phyloP scores from a whole-genome alignment of 1,284 basidiomycete genomes.

The Pseudozyma hubeiensis region DNA sequence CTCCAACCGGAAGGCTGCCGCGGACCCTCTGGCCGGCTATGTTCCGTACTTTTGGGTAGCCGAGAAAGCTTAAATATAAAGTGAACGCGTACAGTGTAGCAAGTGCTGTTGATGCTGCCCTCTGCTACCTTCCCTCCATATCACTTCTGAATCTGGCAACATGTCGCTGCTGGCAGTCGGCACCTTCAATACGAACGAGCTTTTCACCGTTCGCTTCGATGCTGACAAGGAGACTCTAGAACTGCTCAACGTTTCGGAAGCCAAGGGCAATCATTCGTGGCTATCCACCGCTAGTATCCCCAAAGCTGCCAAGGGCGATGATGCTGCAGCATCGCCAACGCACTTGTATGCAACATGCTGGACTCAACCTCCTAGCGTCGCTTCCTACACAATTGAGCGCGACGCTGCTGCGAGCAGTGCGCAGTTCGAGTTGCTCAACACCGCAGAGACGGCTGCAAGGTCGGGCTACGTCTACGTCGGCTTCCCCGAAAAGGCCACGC shows the following conservation, averaged over 20 bases:
- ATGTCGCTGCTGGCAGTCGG: constrained; percentile 49
- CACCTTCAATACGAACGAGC: constrained; percentile 54
- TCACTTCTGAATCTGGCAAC: not conserved
- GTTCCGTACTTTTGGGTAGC: constrained; percentile 3
- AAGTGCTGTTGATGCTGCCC: no score
- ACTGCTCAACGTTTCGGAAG: constrained; percentile 33
- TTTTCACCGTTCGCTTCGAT: constrained; percentile 46
- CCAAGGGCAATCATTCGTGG: constrained; percentile 55
- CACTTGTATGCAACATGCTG: constrained; percentile 54
- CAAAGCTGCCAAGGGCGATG: not conserved
- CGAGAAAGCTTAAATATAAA: constrained; percentile 20
- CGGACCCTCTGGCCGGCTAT: constrained; percentile 25
- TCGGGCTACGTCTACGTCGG: constrained; percentile 54
- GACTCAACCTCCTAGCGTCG: constrained; percentile 52
- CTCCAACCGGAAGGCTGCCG: constrained; percentile 14
- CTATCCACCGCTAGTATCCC: constrained; percentile 41
- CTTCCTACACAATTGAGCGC: constrained; percentile 44
- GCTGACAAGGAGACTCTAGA: constrained; percentile 29
- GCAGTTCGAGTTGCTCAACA: constrained; percentile 44
- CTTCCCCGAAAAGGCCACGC: constrained; percentile 21
- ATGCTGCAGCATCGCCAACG: constrained; percentile 1
- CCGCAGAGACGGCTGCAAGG: constrained; percentile 45
- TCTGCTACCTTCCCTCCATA: not conserved
- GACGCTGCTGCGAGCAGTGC: not conserved
- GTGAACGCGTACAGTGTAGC: not conserved